Evolutionary conservation across 495 filamentous ascomycete species (phyloP), one percentile per base, ranked within the genome.

Genomic region (Lentithecium fluviatile): DNA sequence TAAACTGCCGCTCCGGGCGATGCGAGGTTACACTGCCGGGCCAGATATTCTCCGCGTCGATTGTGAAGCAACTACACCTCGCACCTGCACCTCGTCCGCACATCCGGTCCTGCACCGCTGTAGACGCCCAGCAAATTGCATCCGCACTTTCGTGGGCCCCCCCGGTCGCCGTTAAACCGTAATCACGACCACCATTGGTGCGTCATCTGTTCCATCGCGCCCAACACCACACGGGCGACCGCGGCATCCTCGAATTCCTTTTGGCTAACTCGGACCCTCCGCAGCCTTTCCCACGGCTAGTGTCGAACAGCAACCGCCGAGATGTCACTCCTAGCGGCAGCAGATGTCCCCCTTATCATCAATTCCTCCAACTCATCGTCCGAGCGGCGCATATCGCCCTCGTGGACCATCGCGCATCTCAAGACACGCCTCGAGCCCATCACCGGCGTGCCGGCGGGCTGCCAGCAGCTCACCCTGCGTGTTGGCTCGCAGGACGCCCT

Each of bases 401-500:
- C 92, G 67, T 98, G 95, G 94, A 88, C 86, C 58, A 88, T 98
- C 67, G 73, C 82, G 29, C 87, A 91, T 68, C 80, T 97, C 55
- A 97, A 95, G 75, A 74, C 78, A 21, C 96, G 95, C 75, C 83
- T 98, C 43, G 92, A 97, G 71, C 88, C 92, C 60, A 84, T 98
- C 76, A 98, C 94, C 1, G 94, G 94, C 52, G 83, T 98, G 17
- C 91, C 94, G 1, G 89, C 91, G 11, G 80, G 81, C 10, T 83
- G 82, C 58, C 95, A 97, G 74, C 82, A 79, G 51, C 80, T 98
- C 50, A 81, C 73, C 45, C 76, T 91, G 70, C 85, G 82, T 66
- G 76, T 83, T 29, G 76, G 73, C 56, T 77, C 80, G 49, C 78
- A 78, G 63, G 73, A 83, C 29, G 76, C 74, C 56, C 76, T 82